A percentile compares a stretch with the other conserved stretches of the same genome.
Evolutionary conservation across 129 eudicot species (phyloP).

Genomic region (Erigeron canadensis): DNA sequence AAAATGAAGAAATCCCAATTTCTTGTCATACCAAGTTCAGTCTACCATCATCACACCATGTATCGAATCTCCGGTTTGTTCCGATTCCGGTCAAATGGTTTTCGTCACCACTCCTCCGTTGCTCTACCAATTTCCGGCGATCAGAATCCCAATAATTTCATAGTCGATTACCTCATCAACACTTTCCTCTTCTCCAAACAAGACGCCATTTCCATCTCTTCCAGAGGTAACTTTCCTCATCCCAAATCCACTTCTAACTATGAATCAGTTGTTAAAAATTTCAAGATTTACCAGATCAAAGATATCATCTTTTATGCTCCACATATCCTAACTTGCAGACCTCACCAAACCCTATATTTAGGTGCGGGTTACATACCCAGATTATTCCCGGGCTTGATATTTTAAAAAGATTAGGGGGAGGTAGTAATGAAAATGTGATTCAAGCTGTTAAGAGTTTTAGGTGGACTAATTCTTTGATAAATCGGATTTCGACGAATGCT

Average conservation of each 20-base stretch:
- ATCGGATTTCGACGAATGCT: conserved; percentile 20
- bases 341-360: conserved; percentile 39
- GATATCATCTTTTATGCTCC: conserved; percentile 30
- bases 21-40: too few relatives aligned
- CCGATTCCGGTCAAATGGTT: too few relatives aligned
- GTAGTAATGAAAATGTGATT: conserved; percentile 38
- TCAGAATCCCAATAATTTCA: background rate
- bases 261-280: conserved; percentile 20
- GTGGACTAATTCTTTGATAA: conserved; percentile 12
- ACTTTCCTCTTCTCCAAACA: conserved; percentile 36
- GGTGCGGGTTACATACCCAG: conserved; percentile 23
- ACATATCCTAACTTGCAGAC: conserved; percentile 28
- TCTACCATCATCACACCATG: too few relatives aligned
- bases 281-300: conserved; percentile 39
- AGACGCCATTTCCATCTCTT: conserved; percentile 35
- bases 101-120: too few relatives aligned
- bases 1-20: too few relatives aligned
- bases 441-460: conserved; percentile 23
- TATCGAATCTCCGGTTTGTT: conserved; percentile 6
- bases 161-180: conserved; percentile 34
- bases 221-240: conserved; percentile 28
- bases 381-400: conserved; percentile 27
- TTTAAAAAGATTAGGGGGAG: conserved; percentile 26
- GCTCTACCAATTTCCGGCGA: background rate
- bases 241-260: conserved; percentile 36